phyloP scores from a whole-genome alignment of 2,329 filamentous ascomycete species.

The Pyrenochaeta sp. region DNA sequence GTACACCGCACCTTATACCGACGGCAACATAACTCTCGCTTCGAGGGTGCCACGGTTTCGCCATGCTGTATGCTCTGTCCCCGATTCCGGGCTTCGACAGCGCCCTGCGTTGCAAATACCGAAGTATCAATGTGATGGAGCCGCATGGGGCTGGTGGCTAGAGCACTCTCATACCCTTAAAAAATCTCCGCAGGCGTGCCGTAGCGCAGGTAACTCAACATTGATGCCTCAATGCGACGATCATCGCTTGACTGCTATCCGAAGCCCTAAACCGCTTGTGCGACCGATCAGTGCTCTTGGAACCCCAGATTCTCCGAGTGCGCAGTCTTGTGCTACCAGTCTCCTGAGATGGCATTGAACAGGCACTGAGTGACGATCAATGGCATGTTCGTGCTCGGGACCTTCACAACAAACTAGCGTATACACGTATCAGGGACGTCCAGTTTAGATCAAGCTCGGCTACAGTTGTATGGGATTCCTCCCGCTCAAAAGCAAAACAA shows the following conservation, averaged over 20 bases:
- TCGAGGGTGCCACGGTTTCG: too few relatives aligned
- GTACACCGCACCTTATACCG: too few relatives aligned
- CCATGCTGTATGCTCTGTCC: too few relatives aligned
- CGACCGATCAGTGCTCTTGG: background rate
- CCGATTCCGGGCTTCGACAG: background rate
- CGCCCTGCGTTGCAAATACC: background rate
- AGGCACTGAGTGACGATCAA: too few relatives aligned
- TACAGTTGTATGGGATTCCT: slow-evolving; percentile 7
- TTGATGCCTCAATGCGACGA: slow-evolving; percentile 4
- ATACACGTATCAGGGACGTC: slow-evolving; percentile 11
- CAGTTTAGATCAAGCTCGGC: slow-evolving; percentile 13
- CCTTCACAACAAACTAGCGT: too few relatives aligned
- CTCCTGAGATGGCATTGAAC: too few relatives aligned
- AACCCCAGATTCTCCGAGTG: slow-evolving; percentile 5
- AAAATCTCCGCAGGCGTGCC: slow-evolving; percentile 1
- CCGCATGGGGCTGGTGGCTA: slow-evolving; percentile 7
- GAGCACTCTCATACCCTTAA: slow-evolving; percentile 2
- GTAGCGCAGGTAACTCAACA: slow-evolving; percentile 7
- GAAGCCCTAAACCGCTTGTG: slow-evolving; percentile 7
- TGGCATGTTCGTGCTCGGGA: too few relatives aligned
- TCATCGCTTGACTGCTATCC: slow-evolving; percentile 16
- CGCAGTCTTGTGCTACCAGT: slow-evolving; percentile 2
- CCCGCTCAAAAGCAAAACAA: slow-evolving; percentile 17
- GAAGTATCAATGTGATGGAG: slow-evolving; percentile 2
- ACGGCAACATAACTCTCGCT: too few relatives aligned